Percentiles rank a stretch among this genome's conserved stretches.
These are phyloP conservation scores for Cardamine occulta DNA, from an alignment of 345 rosid species.

Conservation along the genomic window DNA sequence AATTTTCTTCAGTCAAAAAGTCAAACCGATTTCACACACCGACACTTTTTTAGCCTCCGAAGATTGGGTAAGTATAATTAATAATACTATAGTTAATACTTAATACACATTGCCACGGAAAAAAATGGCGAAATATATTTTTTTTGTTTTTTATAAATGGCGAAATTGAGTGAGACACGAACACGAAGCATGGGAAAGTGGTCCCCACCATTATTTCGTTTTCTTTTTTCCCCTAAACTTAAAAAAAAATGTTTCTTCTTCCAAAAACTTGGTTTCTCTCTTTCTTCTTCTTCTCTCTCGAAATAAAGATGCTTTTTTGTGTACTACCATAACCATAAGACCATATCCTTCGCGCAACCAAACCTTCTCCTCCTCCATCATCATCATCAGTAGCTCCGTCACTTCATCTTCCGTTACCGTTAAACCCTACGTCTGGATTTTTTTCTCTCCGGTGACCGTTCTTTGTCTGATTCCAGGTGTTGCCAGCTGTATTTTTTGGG, in stretches of 20 bases:
- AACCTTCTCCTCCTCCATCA: slow-evolving; percentile 2
- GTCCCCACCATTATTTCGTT: background rate
- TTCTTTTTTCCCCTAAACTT: no score
- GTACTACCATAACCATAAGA: background rate
- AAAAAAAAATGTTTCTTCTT: background rate
- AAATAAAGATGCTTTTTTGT: background rate
- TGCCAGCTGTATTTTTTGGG: slow-evolving; percentile 7
- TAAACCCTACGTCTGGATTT: background rate
- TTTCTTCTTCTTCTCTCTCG: slow-evolving; percentile 1
- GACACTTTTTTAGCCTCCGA: background rate
- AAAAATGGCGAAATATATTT: no score
- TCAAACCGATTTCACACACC: slow-evolving; percentile 7
- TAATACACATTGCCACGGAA: no score
- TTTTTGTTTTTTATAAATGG: background rate
- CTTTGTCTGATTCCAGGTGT: slow-evolving; percentile 21
- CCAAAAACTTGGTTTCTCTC: background rate
- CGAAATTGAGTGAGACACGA: slow-evolving; percentile 1
- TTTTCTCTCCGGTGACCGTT: slow-evolving; percentile 6
- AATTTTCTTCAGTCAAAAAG: background rate
- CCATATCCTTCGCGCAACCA: background rate
- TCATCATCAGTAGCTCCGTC: background rate
- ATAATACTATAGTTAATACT: no score
- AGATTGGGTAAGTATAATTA: background rate
- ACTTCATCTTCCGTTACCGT: background rate
- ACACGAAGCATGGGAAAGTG: slow-evolving; percentile 14